A percentile compares a stretch with the other conserved stretches of the same genome.
phyloP scores from a whole-genome alignment of 2,329 filamentous ascomycete species.

The Paraphaeosphaeria minitans region DNA sequence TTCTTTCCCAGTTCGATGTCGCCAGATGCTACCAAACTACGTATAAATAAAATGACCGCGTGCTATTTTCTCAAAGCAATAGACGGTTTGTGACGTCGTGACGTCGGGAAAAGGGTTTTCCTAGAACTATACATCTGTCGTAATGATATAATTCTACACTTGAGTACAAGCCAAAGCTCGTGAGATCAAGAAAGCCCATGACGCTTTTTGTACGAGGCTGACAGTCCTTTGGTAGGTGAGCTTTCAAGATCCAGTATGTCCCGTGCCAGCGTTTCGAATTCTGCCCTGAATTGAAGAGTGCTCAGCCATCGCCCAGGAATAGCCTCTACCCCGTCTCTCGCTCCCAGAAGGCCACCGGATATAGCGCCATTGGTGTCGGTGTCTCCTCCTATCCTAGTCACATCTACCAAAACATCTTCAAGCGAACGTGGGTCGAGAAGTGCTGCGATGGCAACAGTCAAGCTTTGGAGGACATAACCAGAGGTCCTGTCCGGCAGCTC shows the following conservation, averaged over 20 bases:
- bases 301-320: constrained; percentile 51
- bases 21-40: neutral
- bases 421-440: constrained; percentile 49
- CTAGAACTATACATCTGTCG: neutral
- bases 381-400: constrained; percentile 53
- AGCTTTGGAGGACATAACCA: constrained; percentile 54
- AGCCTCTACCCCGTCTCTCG: constrained; percentile 50
- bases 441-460: constrained; percentile 51
- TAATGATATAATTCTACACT: neutral
- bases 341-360: constrained; percentile 54
- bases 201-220: neutral
- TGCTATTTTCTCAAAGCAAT: neutral
- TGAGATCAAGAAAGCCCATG: neutral
- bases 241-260: constrained; percentile 6
- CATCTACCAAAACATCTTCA: constrained; percentile 54
- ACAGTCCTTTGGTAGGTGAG: neutral
- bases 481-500: constrained; percentile 36
- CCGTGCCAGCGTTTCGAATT: constrained; percentile 24
- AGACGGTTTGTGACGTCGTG: neutral
- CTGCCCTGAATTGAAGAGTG: constrained; percentile 26
- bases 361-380: constrained; percentile 57
- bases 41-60: neutral
- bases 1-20: neutral
- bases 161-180: neutral
- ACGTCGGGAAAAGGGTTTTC: neutral